Evolutionary conservation across 2,329 filamentous ascomycete genomes (phyloP), one percentile per base, ranked within the genome.

Genomic region (Incumbomyces lentus): DNA sequence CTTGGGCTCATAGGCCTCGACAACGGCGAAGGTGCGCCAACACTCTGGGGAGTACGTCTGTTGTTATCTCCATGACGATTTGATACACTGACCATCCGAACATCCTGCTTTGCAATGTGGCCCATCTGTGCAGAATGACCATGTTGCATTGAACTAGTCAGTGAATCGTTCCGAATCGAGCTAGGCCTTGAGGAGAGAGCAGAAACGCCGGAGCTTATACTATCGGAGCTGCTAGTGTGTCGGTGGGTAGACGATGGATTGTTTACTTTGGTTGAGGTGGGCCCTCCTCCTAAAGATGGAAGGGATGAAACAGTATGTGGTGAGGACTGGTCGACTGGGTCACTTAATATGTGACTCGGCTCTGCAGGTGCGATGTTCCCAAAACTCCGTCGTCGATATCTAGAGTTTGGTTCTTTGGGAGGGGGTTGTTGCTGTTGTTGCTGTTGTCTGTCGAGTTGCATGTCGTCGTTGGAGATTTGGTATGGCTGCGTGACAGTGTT

Each of bases 331-430:
- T 60, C 54, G 31, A 55, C 49, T 12, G 37, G 18, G 40, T 64
- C 49, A 57, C 51, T 52, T 59, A 26, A 42, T 3, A 58, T 45
- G 60, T 61, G 50, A 60, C 60, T 60, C 47, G 68, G 57, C 48
- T 63, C 60, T 44, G 63, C 60, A 36, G 64, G 65, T 54, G 75
- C 72, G 50, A 82, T 67, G 47, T 79, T 82, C 54, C 86, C 86
- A 68, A 93, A 77, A 66, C 88, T 95, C 55, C 88, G 80, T 60
- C 88, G 79, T 57, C 88, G 76, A 65, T 88, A 84, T 60, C 86
- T 76, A 65, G 84, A 87, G 8, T 81, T 76, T 31, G 83, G 74
- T 22, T 90, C 86, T 14, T 76, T 71, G 22, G 22, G 22, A 26
- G 22, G 22, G n/a, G n/a, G n/a, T n/a, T n/a, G n/a, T n/a, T n/a